Conservation (phyloP, 495 filamentous ascomycete species). For the Hyaloscypha bicolor region DNA sequence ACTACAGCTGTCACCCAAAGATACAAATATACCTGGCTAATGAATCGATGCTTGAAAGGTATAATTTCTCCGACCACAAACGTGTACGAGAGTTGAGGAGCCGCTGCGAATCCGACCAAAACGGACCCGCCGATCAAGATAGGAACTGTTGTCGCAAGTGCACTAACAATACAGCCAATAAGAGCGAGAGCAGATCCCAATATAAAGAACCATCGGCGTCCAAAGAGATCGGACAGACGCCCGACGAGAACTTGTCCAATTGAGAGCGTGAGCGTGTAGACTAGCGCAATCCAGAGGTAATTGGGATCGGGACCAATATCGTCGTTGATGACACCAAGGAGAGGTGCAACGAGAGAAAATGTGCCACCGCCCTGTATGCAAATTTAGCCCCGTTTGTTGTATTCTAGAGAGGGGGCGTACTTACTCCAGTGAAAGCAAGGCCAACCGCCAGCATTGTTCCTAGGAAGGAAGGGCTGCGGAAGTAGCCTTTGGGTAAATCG, state of each 20-base stretch:
- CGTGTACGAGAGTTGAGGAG: slow-evolving; percentile 33
- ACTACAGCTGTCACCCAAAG: slow-evolving; percentile 34
- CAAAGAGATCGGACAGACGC: slow-evolving; percentile 51
- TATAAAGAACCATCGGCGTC: slow-evolving; percentile 54
- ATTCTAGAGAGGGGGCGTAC: neutral
- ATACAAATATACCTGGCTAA: slow-evolving; percentile 17
- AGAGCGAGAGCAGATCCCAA: slow-evolving; percentile 41
- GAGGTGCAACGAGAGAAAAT: slow-evolving; percentile 4
- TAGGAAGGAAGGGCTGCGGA: slow-evolving; percentile 5
- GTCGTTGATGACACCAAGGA: slow-evolving; percentile 29
- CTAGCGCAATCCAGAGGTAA: slow-evolving; percentile 39
- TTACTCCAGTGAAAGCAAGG: neutral
- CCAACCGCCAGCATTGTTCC: slow-evolving; percentile 10
- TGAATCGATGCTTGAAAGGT: slow-evolving; percentile 16
- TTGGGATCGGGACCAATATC: slow-evolving; percentile 41
- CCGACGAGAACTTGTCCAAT: slow-evolving; percentile 18
- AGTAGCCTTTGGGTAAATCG: slow-evolving; percentile 12
- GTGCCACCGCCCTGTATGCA: neutral
- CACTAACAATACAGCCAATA: slow-evolving; percentile 47
- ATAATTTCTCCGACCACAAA: slow-evolving; percentile 12
- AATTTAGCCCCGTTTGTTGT: neutral
- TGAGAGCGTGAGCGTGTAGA: slow-evolving; percentile 37
- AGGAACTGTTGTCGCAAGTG: slow-evolving; percentile 44
- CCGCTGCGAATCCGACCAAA: slow-evolving; percentile 37
- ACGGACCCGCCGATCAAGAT: slow-evolving; percentile 41